Conservation (phyloP, 2,329 filamentous ascomycete species). For the Calonectria hongkongensis region DNA sequence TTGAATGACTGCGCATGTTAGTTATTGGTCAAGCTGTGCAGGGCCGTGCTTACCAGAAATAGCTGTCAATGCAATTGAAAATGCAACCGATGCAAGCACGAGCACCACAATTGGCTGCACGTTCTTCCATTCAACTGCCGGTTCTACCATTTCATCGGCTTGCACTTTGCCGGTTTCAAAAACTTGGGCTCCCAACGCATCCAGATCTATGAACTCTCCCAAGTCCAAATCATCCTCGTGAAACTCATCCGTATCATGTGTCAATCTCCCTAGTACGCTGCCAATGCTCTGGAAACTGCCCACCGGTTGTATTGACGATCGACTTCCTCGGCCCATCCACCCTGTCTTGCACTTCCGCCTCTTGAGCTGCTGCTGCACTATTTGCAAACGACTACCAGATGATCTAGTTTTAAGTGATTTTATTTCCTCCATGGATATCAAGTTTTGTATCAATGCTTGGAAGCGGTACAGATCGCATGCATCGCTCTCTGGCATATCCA, state of each 20-base stretch:
- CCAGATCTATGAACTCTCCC: slow-evolving; percentile 43
- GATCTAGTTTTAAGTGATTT: slow-evolving; percentile 27
- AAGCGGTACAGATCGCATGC: slow-evolving; percentile 43
- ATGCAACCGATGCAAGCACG: slow-evolving; percentile 49
- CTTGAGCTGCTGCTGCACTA: slow-evolving; percentile 44
- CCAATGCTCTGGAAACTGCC: slow-evolving; percentile 29
- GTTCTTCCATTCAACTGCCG: slow-evolving; percentile 21
- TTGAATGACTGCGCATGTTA: slow-evolving; percentile 44
- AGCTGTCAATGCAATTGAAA: slow-evolving; percentile 44
- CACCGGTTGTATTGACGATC: slow-evolving; percentile 7
- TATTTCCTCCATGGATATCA: slow-evolving; percentile 45
- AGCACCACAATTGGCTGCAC: slow-evolving; percentile 44
- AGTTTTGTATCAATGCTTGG: slow-evolving; percentile 48
- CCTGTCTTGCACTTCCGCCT: slow-evolving; percentile 23
- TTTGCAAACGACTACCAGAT: slow-evolving; percentile 42
- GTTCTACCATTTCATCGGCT: neutral
- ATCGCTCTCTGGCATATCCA: slow-evolving; percentile 4
- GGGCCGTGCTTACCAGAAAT: slow-evolving; percentile 43
- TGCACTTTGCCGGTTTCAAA: slow-evolving; percentile 3
- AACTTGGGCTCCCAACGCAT: slow-evolving; percentile 33
- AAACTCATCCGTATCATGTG: slow-evolving; percentile 37
- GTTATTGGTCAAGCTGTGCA: slow-evolving; percentile 8
- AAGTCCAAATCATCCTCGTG: slow-evolving; percentile 36
- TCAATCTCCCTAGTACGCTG: slow-evolving; percentile 30
- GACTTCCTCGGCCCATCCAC: slow-evolving; percentile 1